Evolutionary conservation across 176 grass and related monocot species (phyloP), one percentile per base, ranked within the genome.

Genomic region (Miscanthus lutarioriparius): DNA sequence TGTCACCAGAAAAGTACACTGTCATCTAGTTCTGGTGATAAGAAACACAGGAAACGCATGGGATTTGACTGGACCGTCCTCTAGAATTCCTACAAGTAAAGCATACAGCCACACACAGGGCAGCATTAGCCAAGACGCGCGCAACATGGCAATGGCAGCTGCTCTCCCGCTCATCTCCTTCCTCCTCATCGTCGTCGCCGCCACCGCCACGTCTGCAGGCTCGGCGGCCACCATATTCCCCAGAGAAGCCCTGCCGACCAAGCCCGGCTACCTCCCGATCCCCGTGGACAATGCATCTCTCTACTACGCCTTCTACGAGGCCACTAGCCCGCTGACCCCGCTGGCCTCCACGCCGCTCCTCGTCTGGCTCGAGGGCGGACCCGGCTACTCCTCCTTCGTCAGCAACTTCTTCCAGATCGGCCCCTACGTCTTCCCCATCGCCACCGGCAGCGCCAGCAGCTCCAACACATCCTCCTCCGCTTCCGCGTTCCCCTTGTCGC

Each of bases 321-420:
- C 66, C 33, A 38, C 66, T 35, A 1, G 6, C 66, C 66, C 66
- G 35, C 1, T 69, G 33, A 69, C 66, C 0, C 38, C 68, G 11
- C 68, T 22, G 5, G 68, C 22, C 22, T 3, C 68, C 38, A 71
- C 68, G 68, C 68, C 68, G 68, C 68, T 71, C 2, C 37, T 70
- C 10, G 37, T 70, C 37, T 70, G 22, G 68, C 68, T 70, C 4
- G 37, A 70, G 11, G 68, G 68, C 37, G 68, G 68, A 2, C 68
- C 68, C 0, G 68, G 68, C 2, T 5, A 1, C 1, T 43, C 68
- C 38, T 40, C 37, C 10, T n/a, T 71, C 38, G 11, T n/a, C 5
- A 40, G 68, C 68, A 71, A 71, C 68, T 71, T 71, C 68, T 43
- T 71, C 38, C 22, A 25, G 68, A 39, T 71, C 68, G 68, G 68